Evolutionary conservation across 176 grass and related monocot species (phyloP), one percentile per base, ranked within the genome.

Genomic region (Triticum dicoccoides): DNA sequence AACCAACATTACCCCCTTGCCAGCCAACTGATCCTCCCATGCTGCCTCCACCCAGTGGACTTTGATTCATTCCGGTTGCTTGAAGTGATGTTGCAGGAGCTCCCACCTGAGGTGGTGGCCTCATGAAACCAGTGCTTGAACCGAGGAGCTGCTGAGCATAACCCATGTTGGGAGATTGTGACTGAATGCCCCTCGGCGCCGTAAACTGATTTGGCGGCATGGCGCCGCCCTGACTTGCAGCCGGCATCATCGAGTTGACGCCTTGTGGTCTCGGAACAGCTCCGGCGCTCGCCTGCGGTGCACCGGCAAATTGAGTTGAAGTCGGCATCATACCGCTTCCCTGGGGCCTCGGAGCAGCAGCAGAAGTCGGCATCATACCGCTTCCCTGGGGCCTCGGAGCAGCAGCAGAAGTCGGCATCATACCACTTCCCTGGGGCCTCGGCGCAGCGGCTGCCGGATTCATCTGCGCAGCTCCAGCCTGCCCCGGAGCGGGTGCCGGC

Each of bases 31-130:
- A 85, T 75, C 85, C 92, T 82, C 80, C 76, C 59, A 91, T 90
- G 87, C 72, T 62, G 49, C 82, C 86, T 79, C 85, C 92, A 61
- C 78, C 89, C 18, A 71, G 45, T 58, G 85, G 83, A 83, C 83
- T 90, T 85, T 89, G 86, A 90, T 73, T 92, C 71, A 70, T 80
- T 69, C 87, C 80, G 13, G 87, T 84, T 42, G 78, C 65, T 82
- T 95, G 93, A 79, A 88, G 34, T 51, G 92, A 74, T 65, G 87
- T 39, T 77, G 76, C 76, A 2, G 87, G 82, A 82, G 87, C 37
- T 86, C 88, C 89, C 11, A 82, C 61, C 84, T 91, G 94, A 87
- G 94, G 71, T 78, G 94, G 76, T 81, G 94, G 87, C 86, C 92
- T 88, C 82, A 87, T 90, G 72, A 90, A 82, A 83, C 82, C 79